These are phyloP conservation scores for Fusarium napiforme DNA, from an alignment of 2,329 filamentous ascomycete species.

Conservation along the genomic window DNA sequence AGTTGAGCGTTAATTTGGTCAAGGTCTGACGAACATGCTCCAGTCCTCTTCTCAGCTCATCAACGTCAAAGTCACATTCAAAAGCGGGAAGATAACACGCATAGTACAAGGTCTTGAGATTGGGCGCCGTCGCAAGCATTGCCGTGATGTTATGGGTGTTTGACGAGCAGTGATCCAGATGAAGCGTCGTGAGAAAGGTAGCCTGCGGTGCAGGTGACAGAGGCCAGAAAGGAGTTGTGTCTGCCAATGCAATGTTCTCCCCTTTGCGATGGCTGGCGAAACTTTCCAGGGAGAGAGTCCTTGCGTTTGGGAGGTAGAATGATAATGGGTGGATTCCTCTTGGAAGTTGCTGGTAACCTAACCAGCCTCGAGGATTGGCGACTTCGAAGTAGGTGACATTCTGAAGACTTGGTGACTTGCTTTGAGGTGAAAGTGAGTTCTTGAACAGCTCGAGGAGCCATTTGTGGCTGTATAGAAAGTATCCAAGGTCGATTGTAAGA, in stretches of 20 bases:
- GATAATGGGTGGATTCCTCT: background rate
- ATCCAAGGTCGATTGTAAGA: background rate
- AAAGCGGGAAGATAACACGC: background rate
- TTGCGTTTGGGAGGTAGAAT: background rate
- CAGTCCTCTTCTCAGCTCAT: background rate
- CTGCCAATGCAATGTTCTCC: accelerated
- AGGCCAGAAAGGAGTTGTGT: background rate
- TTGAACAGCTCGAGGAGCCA: background rate
- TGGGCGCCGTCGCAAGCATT: background rate
- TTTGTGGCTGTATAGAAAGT: background rate
- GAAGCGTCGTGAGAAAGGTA: background rate
- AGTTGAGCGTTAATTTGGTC: background rate
- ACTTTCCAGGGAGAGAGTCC: background rate
- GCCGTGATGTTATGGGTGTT: background rate
- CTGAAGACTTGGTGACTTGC: background rate
- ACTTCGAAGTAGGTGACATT: background rate
- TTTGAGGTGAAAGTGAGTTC: accelerated
- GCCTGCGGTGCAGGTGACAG: background rate
- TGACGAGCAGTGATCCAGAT: background rate
- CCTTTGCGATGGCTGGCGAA: background rate
- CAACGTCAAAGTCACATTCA: background rate
- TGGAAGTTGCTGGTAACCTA: background rate
- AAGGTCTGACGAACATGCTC: background rate
- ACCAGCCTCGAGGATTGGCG: background rate
- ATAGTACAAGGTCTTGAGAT: background rate